Evolutionary conservation across 192 early-diverging fungal species (phyloP).

Genomic region (Coemansia sp.): DNA sequence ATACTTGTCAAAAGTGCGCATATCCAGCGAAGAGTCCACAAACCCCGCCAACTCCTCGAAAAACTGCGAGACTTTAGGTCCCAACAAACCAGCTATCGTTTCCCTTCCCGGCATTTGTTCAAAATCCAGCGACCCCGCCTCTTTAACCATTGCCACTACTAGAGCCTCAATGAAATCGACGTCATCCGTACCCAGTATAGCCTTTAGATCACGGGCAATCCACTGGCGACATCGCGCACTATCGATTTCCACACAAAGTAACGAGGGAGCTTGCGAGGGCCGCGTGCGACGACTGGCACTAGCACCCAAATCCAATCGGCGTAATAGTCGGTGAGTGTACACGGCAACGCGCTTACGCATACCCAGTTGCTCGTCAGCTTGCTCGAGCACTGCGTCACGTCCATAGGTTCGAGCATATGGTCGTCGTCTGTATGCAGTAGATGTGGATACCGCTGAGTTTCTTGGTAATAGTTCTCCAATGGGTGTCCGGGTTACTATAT

Average conservation of each 20-base stretch:
- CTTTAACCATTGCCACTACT: conserved; percentile 18
- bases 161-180: conserved; percentile 23
- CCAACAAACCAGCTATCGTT: conserved; percentile 7
- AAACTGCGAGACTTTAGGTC: conserved; percentile 18
- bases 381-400: background rate
- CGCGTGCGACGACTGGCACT: background rate
- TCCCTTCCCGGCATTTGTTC: background rate
- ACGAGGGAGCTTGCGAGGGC: background rate
- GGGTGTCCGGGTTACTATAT: background rate
- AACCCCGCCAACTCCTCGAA: conserved; percentile 33
- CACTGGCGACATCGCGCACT: conserved; percentile 23
- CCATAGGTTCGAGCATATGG: conserved; percentile 16
- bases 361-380: conserved; percentile 15
- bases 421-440: background rate
- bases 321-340: conserved; percentile 22
- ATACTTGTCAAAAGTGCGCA: conserved; percentile 38
- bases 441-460: background rate
- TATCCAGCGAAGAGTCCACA: conserved; percentile 33
- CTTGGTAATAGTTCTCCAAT: background rate
- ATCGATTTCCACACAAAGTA: conserved; percentile 13
- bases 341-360: conserved; percentile 42
- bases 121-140: conserved; percentile 1
- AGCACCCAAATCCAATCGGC: background rate
- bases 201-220: conserved; percentile 41
- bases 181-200: conserved; percentile 15